A percentile compares a stretch with the other conserved stretches of the same genome.
Evolutionary conservation across 1,284 basidiomycete species (phyloP).

Genomic region (Bjerkandera adusta): DNA sequence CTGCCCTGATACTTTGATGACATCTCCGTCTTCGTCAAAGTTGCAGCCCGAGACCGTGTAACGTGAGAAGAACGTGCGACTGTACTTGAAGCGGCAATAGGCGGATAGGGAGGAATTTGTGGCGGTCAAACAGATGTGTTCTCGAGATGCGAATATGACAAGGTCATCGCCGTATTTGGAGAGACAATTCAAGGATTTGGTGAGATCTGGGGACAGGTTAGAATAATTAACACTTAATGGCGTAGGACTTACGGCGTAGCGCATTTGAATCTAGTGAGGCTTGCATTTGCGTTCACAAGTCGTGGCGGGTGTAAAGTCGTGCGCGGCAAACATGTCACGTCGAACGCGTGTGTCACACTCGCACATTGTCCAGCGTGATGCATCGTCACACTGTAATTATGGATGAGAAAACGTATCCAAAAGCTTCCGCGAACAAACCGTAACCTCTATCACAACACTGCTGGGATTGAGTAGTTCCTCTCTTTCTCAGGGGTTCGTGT

Average conservation of each 20-base stretch:
- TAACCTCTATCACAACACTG: no score
- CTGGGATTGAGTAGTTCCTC: no score
- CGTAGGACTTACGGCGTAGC: slow-evolving; percentile 42
- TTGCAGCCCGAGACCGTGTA: slow-evolving; percentile 40
- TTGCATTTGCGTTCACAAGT: slow-evolving; percentile 35
- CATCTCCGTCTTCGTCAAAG: slow-evolving; percentile 14
- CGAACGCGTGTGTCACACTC: neutral
- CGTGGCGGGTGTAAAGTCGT: neutral
- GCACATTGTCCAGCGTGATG: no score
- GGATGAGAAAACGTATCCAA: no score
- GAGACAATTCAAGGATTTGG: slow-evolving; percentile 68
- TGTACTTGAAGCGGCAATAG: slow-evolving; percentile 75
- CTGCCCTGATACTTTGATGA: slow-evolving; percentile 44
- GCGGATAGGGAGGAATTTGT: slow-evolving; percentile 79
- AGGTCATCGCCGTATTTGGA: slow-evolving; percentile 80
- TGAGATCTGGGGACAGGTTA: slow-evolving; percentile 51
- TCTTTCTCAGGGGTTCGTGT: no score
- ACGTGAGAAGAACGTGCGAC: slow-evolving; percentile 63
- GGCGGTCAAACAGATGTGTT: slow-evolving; percentile 60
- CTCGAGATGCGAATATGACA: slow-evolving; percentile 58
- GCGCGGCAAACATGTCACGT: neutral
- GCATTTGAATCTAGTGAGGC: slow-evolving; percentile 42
- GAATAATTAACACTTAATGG: slow-evolving; percentile 16
- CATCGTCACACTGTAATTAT: no score
- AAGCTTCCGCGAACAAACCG: no score